A percentile compares a stretch with the other conserved stretches of the same genome.
phyloP scores from a whole-genome alignment of 2,329 filamentous ascomycete species.

The Hyphodiscus sp. region DNA sequence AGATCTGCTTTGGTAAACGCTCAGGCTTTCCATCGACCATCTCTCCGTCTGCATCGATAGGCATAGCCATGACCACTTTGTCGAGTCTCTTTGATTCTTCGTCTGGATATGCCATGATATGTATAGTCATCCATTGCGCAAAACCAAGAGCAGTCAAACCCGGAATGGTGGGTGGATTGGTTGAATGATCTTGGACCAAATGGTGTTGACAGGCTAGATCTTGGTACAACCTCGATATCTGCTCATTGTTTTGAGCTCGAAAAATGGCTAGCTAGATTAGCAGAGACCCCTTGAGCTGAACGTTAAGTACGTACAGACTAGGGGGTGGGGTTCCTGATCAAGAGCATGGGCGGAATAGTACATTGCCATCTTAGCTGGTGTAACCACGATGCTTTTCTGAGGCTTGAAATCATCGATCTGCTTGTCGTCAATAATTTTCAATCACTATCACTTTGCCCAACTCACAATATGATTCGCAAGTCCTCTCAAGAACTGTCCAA shows the following conservation, averaged over 20 bases:
- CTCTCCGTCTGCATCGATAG: constrained; percentile 50
- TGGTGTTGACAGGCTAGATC: constrained; percentile 53
- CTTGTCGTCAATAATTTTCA: constrained; percentile 8
- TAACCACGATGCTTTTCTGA: constrained; percentile 62
- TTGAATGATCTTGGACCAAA: constrained; percentile 49
- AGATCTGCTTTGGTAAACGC: constrained; percentile 72
- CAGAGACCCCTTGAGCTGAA: background rate
- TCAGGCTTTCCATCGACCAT: constrained; percentile 60
- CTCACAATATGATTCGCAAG: constrained; percentile 68
- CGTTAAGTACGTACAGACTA: constrained; percentile 47
- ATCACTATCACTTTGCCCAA: constrained; percentile 5
- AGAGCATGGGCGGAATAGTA: constrained; percentile 66
- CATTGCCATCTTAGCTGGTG: constrained; percentile 66
- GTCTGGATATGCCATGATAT: constrained; percentile 71
- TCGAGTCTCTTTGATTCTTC: constrained; percentile 65
- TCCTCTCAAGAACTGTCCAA: constrained; percentile 66
- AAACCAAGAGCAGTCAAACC: constrained; percentile 64
- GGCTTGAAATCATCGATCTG: constrained; percentile 66
- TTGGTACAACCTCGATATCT: constrained; percentile 53
- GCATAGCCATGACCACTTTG: constrained; percentile 61
- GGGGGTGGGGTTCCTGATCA: constrained; percentile 60
- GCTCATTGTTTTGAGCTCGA: constrained; percentile 31
- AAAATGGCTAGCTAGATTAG: constrained; percentile 21
- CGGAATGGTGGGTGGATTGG: constrained; percentile 52
- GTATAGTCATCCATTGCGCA: constrained; percentile 62